Evolutionary conservation across 148 eudicot species (phyloP).

Genomic region (Rhododendron henanense): DNA sequence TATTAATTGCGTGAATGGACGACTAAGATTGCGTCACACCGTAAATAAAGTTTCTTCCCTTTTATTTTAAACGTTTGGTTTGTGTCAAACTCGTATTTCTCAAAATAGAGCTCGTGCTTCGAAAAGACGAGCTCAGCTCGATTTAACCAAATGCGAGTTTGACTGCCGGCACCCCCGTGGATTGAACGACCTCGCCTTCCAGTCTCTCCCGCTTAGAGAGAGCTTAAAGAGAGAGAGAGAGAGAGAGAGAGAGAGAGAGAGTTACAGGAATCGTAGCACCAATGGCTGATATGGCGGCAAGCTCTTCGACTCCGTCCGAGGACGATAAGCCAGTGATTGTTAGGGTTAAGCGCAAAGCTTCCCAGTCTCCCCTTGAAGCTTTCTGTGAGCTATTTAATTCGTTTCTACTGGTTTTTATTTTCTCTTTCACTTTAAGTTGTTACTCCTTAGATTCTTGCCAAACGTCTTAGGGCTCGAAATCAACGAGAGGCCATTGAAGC

Average conservation of each 20-base stretch:
- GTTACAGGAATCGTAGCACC: not conserved
- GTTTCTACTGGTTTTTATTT: not conserved
- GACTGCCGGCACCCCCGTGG: no score
- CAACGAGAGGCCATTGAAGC: conserved; percentile 46
- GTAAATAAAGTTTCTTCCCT: no score
- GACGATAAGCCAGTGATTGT: conserved; percentile 41
- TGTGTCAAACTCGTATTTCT: no score
- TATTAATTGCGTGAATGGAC: no score
- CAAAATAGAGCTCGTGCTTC: no score
- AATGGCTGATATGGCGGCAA: conserved; percentile 26
- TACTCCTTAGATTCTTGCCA: not conserved
- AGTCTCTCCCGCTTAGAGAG: not conserved
- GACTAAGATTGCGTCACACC: no score
- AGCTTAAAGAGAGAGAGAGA: not conserved
- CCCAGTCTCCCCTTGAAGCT: conserved; percentile 42
- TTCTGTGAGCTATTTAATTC: conserved; percentile 29
- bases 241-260: not conserved
- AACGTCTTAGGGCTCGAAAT: conserved; percentile 48
- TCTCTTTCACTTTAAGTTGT: not conserved
- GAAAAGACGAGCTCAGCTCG: no score
- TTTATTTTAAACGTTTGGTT: no score
- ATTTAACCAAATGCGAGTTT: no score
- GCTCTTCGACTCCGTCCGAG: conserved; percentile 22
- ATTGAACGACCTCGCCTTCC: not conserved
- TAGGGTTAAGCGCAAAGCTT: conserved; percentile 49